Percentiles rank a stretch among this genome's conserved stretches.
Evolutionary conservation across 139 green algal species (phyloP).

Genomic region (Chlamydomonas urium): DNA sequence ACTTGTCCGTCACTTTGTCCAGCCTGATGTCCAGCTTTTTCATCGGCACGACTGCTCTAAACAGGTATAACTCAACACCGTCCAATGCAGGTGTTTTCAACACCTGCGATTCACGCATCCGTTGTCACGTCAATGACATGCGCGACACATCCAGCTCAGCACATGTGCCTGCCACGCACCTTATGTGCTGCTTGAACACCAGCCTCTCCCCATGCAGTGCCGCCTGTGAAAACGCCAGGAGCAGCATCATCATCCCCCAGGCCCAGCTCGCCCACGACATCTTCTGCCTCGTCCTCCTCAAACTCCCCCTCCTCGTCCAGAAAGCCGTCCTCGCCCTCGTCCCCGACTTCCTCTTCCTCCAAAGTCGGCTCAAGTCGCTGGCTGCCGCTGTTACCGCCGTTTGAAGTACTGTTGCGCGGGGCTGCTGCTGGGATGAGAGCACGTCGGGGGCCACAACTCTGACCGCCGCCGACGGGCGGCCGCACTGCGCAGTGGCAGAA

Average conservation of each 20-base stretch:
- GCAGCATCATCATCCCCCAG: constrained; percentile 2
- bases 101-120: background rate
- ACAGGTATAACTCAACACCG: constrained; percentile 4
- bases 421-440: too few relatives aligned
- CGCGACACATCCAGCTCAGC: background rate
- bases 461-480: too few relatives aligned
- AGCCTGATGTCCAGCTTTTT: constrained; percentile 54
- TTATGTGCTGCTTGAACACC: background rate
- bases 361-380: too few relatives aligned
- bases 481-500: too few relatives aligned
- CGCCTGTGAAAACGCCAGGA: constrained; percentile 2
- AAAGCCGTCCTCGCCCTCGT: constrained; percentile 6
- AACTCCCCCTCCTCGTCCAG: constrained; percentile 1
- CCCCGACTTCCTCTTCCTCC: background rate
- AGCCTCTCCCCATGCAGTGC: constrained; percentile 2
- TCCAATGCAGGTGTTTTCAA: background rate
- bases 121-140: background rate
- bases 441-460: too few relatives aligned
- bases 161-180: background rate
- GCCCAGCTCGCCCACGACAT: constrained; percentile 3
- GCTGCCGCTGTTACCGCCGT: too few relatives aligned
- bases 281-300: background rate
- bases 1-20: constrained; percentile 58
- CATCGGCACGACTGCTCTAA: background rate
- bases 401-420: too few relatives aligned